phyloP scores from a whole-genome alignment of 2,329 filamentous ascomycete genomes.

The Dryadomyces quercivorus region DNA sequence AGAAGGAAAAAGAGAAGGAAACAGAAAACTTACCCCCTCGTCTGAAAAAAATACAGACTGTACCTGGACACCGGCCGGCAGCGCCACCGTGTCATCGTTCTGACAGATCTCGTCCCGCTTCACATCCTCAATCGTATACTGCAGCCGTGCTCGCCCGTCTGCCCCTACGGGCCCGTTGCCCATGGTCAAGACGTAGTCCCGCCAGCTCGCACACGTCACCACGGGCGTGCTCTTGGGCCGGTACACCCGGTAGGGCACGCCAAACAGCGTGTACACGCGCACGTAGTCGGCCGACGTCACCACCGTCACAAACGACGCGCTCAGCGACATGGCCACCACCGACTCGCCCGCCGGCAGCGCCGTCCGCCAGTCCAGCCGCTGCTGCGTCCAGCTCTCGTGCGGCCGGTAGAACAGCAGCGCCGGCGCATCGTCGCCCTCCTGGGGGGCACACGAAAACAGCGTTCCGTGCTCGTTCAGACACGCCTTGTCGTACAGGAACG shows the following conservation, averaged over 20 bases:
- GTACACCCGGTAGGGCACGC: conserved; percentile 78
- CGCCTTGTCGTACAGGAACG: conserved; percentile 90
- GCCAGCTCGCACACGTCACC: conserved; percentile 87
- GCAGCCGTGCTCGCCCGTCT: conserved; percentile 60
- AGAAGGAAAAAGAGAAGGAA: neutral
- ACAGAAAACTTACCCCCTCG: conserved; percentile 51
- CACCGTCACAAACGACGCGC: conserved; percentile 81
- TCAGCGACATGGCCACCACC: conserved; percentile 78
- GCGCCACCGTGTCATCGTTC: conserved; percentile 80
- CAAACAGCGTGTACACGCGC: conserved; percentile 84
- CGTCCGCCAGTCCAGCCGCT: conserved; percentile 80
- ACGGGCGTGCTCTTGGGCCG: conserved; percentile 82
- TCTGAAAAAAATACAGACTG: conserved; percentile 87
- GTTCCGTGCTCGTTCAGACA: conserved; percentile 78
- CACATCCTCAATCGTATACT: conserved; percentile 90
- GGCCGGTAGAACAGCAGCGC: conserved; percentile 92
- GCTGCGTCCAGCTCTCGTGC: conserved; percentile 90
- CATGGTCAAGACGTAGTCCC: conserved; percentile 91
- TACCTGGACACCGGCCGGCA: conserved; percentile 61
- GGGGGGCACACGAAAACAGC: conserved; percentile 70
- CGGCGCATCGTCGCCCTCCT: conserved; percentile 31
- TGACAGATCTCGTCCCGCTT: conserved; percentile 91
- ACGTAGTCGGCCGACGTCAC: conserved; percentile 82
- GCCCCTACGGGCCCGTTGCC: conserved; percentile 79
- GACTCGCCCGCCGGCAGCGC: conserved; percentile 78